phyloP scores from a whole-genome alignment of 2,329 filamentous ascomycete species.

The Aureobasidium sp. region DNA sequence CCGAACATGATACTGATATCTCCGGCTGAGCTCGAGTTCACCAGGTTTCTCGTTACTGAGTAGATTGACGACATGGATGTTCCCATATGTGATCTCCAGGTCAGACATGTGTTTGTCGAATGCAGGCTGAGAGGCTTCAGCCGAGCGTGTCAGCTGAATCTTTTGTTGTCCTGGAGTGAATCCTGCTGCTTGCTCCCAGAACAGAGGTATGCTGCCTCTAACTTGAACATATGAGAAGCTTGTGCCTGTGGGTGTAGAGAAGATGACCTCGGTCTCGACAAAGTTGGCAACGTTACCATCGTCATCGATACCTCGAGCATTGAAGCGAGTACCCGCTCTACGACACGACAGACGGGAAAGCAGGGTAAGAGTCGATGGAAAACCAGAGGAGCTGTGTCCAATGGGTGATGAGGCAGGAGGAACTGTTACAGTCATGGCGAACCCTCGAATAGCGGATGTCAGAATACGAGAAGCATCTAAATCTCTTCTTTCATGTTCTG shows the following conservation, averaged over 20 bases:
- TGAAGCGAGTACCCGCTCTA: constrained; percentile 90
- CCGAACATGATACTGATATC: constrained; percentile 71
- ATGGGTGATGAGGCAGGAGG: constrained; percentile 69
- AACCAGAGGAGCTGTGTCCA: constrained; percentile 56
- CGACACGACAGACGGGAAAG: constrained; percentile 88
- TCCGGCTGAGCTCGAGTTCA: constrained; percentile 73
- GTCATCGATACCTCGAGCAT: constrained; percentile 94
- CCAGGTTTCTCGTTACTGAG: constrained; percentile 84
- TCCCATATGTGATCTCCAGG: constrained; percentile 80
- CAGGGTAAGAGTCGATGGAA: constrained; percentile 77
- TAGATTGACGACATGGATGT: constrained; percentile 86
- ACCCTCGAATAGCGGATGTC: constrained; percentile 89
- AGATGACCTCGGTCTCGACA: constrained; percentile 93
- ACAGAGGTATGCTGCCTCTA: constrained; percentile 86
- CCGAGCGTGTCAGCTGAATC: constrained; percentile 80
- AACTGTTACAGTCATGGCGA: constrained; percentile 79
- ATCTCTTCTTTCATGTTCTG: constrained; percentile 64
- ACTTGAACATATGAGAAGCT: constrained; percentile 93
- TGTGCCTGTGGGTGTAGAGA: constrained; percentile 70
- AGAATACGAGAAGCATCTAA: constrained; percentile 84
- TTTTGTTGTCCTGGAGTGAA: constrained; percentile 90
- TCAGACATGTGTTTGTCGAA: constrained; percentile 92
- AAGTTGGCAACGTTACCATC: constrained; percentile 97
- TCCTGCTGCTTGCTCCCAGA: constrained; percentile 91
- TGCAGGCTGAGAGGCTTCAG: constrained; percentile 84